Percentiles rank a stretch among this genome's conserved stretches.
These are phyloP conservation scores for Aspergillus brasiliensis DNA, from an alignment of 2,329 filamentous ascomycete species.

Conservation along the genomic window DNA sequence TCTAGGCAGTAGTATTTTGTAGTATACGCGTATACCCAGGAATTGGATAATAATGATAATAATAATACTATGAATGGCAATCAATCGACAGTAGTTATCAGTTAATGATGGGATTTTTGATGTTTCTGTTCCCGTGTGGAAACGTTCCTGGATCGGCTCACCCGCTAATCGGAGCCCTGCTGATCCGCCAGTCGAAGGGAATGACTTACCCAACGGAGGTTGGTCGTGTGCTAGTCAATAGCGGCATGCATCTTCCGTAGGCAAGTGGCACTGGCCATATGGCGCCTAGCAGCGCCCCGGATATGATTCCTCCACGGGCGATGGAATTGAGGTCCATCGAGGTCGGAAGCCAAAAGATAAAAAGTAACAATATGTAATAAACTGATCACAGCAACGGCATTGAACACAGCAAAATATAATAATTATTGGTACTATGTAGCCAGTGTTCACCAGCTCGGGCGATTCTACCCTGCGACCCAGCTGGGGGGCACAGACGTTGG, in stretches of 20 bases:
- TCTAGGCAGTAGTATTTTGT: too few species aligned
- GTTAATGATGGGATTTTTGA: conserved; percentile 1
- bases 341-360: neutral
- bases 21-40: too few species aligned
- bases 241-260: conserved; percentile 2
- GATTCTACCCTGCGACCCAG: conserved; percentile 11
- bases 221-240: conserved; percentile 6
- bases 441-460: neutral
- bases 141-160: conserved; percentile 26
- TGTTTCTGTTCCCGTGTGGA: conserved; percentile 10
- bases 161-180: conserved; percentile 19
- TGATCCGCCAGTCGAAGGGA: conserved; percentile 19
- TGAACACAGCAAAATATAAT: neutral
- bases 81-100: too few species aligned
- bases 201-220: conserved; percentile 16
- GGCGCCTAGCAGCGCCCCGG: neutral
- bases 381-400: neutral
- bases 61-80: neutral
- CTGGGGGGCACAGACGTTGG: conserved; percentile 13
- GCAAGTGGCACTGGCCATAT: neutral
- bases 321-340: neutral
- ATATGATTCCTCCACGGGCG: neutral
- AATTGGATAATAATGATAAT: neutral
- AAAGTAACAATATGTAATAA: neutral
- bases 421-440: neutral